Evolutionary conservation across 805 yeast species (phyloP).

Genomic region (Schwanniomyces sp.): DNA sequence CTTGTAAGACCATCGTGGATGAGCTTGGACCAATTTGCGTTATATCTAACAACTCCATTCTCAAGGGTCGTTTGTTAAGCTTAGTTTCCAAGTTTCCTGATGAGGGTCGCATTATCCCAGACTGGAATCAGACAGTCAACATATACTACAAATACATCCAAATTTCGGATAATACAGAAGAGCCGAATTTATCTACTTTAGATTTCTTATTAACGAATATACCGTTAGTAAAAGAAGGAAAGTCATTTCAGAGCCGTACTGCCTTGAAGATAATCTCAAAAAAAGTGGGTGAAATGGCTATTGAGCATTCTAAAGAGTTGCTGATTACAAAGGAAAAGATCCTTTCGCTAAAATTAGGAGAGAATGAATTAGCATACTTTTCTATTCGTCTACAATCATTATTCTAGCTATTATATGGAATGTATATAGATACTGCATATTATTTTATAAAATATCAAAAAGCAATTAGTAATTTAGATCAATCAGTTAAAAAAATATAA

Average conservation of each 20-base stretch:
- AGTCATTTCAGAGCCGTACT: slow-evolving; percentile 37
- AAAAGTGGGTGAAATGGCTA: slow-evolving; percentile 42
- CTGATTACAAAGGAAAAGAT: slow-evolving; percentile 31
- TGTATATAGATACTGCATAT: background rate
- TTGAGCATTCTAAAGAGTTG: slow-evolving; percentile 18
- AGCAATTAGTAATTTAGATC: background rate
- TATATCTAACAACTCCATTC: slow-evolving; percentile 40
- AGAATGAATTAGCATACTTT: slow-evolving; percentile 44
- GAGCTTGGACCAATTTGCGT: slow-evolving; percentile 75
- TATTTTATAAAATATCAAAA: background rate
- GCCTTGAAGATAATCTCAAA: slow-evolving; percentile 57
- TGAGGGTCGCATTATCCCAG: slow-evolving; percentile 34
- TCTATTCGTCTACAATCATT: slow-evolving; percentile 8
- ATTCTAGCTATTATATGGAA: background rate
- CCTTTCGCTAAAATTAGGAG: slow-evolving; percentile 42
- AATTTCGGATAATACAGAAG: slow-evolving; percentile 16
- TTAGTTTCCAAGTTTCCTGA: slow-evolving; percentile 47
- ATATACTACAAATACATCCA: slow-evolving; percentile 53
- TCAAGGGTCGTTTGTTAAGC: slow-evolving; percentile 35
- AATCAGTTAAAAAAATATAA: background rate
- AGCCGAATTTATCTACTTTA: slow-evolving; percentile 19
- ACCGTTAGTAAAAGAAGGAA: slow-evolving; percentile 33
- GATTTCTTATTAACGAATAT: slow-evolving; percentile 46
- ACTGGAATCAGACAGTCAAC: slow-evolving; percentile 60
- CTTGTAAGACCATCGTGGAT: slow-evolving; percentile 56